A percentile compares a stretch with the other conserved stretches of the same genome.
These are phyloP conservation scores for Tuber indicum DNA, from an alignment of 495 filamentous ascomycete species.

Conservation along the genomic window DNA sequence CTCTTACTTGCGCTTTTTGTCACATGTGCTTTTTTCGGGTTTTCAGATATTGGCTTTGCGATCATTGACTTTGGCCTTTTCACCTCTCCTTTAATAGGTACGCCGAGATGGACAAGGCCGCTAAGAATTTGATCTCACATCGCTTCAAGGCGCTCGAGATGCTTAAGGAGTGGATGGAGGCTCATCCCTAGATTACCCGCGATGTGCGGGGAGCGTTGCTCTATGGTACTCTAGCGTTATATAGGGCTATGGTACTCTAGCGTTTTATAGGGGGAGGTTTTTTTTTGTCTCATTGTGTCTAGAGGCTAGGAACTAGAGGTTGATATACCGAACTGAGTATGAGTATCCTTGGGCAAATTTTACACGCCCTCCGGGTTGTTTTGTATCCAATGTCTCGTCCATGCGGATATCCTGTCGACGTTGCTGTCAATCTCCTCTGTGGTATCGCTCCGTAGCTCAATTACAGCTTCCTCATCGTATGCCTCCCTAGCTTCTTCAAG, in stretches of 20 bases:
- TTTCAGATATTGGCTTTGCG: slow-evolving; percentile 9
- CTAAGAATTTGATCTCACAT: slow-evolving; percentile 93
- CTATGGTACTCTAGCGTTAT: background rate
- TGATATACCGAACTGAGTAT: slow-evolving; percentile 24
- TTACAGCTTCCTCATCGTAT: slow-evolving; percentile 81
- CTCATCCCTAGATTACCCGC: slow-evolving; percentile 37
- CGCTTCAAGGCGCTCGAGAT: slow-evolving; percentile 77
- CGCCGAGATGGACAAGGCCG: slow-evolving; percentile 88
- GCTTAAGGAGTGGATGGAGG: slow-evolving; percentile 73
- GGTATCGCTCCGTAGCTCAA: slow-evolving; percentile 78
- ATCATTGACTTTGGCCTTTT: background rate
- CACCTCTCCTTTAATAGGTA: slow-evolving; percentile 47
- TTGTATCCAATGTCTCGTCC: slow-evolving; percentile 75
- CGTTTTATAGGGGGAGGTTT: slow-evolving; percentile 1
- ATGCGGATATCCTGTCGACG: slow-evolving; percentile 71
- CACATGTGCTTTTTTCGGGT: background rate
- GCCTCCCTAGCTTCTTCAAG: slow-evolving; percentile 81
- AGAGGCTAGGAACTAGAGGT: slow-evolving; percentile 8
- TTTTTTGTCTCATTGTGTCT: slow-evolving; percentile 13
- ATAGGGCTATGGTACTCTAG: background rate
- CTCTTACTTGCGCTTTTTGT: background rate
- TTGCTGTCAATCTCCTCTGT: slow-evolving; percentile 81
- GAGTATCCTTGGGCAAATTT: slow-evolving; percentile 14
- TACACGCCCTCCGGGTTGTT: slow-evolving; percentile 47
- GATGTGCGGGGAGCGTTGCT: background rate